phyloP scores from a whole-genome alignment of 129 eudicot species.

The Flaveria trinervia region DNA sequence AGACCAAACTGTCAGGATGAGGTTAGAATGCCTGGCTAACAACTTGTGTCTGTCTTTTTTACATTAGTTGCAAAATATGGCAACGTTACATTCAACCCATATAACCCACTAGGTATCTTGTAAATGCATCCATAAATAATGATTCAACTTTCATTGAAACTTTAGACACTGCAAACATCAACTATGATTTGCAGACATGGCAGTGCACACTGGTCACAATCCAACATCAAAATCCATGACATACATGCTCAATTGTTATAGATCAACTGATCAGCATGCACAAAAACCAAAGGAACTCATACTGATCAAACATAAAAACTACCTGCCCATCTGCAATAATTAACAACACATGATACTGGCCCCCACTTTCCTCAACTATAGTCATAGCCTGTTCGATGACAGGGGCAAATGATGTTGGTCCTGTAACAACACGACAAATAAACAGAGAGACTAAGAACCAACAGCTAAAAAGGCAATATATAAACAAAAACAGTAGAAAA shows the following conservation, averaged over 20 bases:
- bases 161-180: slow-evolving; percentile 1
- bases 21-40: not conserved
- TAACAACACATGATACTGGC: slow-evolving; percentile 88
- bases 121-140: slow-evolving; percentile 22
- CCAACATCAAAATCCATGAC: not conserved
- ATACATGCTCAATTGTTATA: slow-evolving; percentile 4
- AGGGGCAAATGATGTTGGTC: slow-evolving; percentile 99
- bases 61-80: not conserved
- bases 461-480: slow-evolving; percentile 9
- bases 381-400: slow-evolving; percentile 92
- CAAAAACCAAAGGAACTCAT: slow-evolving; percentile 11
- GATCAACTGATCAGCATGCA: slow-evolving; percentile 13
- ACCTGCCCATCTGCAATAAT: slow-evolving; percentile 99
- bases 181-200: not conserved
- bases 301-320: slow-evolving; percentile 21
- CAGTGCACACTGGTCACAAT: slow-evolving; percentile 5
- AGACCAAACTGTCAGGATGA: not conserved
- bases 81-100: not conserved
- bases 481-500: slow-evolving; percentile 7
- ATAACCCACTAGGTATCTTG: not conserved
- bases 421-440: slow-evolving; percentile 42
- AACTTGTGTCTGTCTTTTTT: not conserved
- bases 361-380: slow-evolving; percentile 91
- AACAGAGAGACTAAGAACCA: slow-evolving; percentile 9
- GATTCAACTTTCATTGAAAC: slow-evolving; percentile 2